Percentiles rank a stretch among this genome's conserved stretches.
These are phyloP conservation scores for Fusarium brevicatenulatum DNA, from an alignment of 2,329 filamentous ascomycete genomes.

Conservation along the genomic window DNA sequence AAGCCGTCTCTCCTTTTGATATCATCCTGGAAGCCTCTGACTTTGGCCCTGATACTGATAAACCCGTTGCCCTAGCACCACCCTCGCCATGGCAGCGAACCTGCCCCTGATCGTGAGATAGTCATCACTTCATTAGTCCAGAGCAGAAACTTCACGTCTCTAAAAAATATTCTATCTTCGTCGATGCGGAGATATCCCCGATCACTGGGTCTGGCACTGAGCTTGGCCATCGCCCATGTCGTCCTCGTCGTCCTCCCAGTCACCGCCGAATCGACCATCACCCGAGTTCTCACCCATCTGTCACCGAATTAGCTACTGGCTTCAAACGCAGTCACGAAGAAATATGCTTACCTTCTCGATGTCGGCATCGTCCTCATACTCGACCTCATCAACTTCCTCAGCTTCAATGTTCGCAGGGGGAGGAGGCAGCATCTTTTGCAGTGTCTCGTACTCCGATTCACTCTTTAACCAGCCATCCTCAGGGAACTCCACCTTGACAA, in stretches of 20 bases:
- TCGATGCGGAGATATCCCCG: background rate
- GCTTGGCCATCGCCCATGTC: conserved; percentile 72
- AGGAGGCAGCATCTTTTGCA: conserved; percentile 80
- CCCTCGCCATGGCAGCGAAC: conserved; percentile 9
- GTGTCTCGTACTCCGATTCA: conserved; percentile 73
- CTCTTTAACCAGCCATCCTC: conserved; percentile 84
- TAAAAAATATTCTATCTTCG: conserved; percentile 20
- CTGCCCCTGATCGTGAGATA: conserved; percentile 33
- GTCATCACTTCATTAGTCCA: conserved; percentile 43
- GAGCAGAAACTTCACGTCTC: conserved; percentile 18
- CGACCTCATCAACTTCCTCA: conserved; percentile 85
- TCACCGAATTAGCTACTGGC: conserved; percentile 19
- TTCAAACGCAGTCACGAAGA: conserved; percentile 1
- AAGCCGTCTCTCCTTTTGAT: conserved; percentile 15
- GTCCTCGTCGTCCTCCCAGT: conserved; percentile 75
- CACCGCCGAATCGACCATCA: conserved; percentile 71
- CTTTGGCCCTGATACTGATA: background rate
- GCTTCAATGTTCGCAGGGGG: conserved; percentile 69
- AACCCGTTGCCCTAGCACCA: background rate
- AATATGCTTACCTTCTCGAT: conserved; percentile 74
- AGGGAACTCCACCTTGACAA: conserved; percentile 89
- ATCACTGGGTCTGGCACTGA: conserved; percentile 79
- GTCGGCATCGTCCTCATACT: conserved; percentile 84
- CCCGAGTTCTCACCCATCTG: conserved; percentile 78
- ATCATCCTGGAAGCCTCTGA: background rate